phyloP scores from a whole-genome alignment of 495 filamentous ascomycete species.

The Trichoderma orchidacearum region DNA sequence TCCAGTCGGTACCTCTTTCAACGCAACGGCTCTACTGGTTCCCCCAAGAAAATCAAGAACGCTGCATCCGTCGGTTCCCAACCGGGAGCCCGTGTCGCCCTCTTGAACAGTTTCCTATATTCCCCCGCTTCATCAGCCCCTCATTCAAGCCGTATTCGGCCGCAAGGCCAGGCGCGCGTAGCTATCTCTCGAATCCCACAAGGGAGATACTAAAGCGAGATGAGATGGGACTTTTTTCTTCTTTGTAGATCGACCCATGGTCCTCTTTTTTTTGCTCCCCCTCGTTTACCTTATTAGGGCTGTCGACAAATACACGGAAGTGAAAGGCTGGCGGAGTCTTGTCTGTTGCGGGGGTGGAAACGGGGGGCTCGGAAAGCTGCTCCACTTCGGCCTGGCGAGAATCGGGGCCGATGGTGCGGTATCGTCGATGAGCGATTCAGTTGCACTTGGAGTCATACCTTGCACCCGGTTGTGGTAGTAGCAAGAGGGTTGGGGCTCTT shows the following conservation, averaged over 20 bases:
- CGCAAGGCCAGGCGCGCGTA: not conserved
- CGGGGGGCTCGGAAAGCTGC: not conserved
- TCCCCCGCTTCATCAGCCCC: not conserved
- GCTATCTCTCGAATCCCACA: not conserved
- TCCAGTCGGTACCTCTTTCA: no score
- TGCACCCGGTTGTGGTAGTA: not conserved
- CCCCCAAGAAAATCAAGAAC: no score
- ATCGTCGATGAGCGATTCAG: slow-evolving; percentile 1
- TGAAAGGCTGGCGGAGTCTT: not conserved
- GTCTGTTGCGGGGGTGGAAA: slow-evolving; percentile 1
- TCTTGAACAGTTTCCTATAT: not conserved
- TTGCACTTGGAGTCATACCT: not conserved
- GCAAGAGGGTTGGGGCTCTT: not conserved
- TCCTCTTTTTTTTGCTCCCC: no score
- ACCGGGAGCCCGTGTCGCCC: not conserved
- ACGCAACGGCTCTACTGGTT: no score
- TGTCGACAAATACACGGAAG: not conserved
- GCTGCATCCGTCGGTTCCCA: not conserved
- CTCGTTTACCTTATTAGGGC: not conserved
- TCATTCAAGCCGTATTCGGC: not conserved
- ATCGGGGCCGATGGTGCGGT: not conserved
- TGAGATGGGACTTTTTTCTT: not conserved
- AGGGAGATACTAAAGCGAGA: not conserved
- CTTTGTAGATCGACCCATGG: not conserved
- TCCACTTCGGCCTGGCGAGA: not conserved